Conservation (phyloP, 495 filamentous ascomycete species). For the Talaromyces proteolyticus region DNA sequence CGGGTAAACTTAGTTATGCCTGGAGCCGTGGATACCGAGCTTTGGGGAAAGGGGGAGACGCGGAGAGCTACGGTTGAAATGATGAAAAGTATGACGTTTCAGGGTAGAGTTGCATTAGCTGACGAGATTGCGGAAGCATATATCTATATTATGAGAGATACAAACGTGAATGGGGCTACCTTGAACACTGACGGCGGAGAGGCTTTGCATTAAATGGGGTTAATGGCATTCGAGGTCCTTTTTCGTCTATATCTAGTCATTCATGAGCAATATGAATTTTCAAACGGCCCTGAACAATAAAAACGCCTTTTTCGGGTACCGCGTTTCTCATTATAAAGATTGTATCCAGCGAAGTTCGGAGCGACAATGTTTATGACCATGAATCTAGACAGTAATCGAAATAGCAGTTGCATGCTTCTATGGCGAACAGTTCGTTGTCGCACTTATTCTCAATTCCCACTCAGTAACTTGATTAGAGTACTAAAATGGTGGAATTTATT, state of each 20-base stretch:
- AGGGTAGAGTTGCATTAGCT: conserved; percentile 35
- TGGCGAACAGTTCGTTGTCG: no score
- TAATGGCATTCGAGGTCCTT: not conserved
- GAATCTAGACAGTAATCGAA: no score
- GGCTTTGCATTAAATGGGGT: not conserved
- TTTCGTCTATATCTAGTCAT: not conserved
- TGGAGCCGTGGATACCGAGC: conserved; percentile 43
- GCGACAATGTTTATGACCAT: no score
- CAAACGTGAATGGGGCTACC: conserved; percentile 37
- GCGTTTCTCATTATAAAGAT: no score
- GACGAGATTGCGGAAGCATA: conserved; percentile 64
- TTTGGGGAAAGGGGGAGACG: conserved; percentile 15
- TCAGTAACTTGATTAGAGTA: no score
- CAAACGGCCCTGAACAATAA: no score
- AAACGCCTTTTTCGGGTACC: no score
- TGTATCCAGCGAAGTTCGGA: no score
- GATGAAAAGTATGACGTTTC: not conserved
- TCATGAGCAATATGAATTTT: not conserved
- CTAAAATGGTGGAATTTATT: no score
- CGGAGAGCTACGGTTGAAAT: not conserved
- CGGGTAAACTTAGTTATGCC: conserved; percentile 50
- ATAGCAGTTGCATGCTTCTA: no score
- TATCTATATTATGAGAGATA: conserved; percentile 56
- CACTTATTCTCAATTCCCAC: no score
- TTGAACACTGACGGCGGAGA: not conserved